Base-by-base conservation (phyloP, 139 green algal species). In the Chlorella sp. region DNA sequence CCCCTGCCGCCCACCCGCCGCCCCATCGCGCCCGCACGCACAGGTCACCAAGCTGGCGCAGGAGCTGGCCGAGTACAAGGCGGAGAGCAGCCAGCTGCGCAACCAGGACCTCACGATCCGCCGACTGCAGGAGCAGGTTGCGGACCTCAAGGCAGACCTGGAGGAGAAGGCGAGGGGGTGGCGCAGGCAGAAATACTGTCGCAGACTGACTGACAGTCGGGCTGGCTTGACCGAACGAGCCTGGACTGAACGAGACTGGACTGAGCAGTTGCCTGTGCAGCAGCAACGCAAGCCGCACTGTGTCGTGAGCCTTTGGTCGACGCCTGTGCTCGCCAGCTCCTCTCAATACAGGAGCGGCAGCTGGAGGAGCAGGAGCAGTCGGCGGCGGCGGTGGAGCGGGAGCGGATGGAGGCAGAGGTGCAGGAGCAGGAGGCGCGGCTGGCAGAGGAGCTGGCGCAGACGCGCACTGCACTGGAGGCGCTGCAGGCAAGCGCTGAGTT, bases 101-200 rank as follows among this genome's bases (percentile, higher is more conserved):
- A 97, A 97, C 79, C 92, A 97, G 76, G 91, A 95, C 46, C 78
- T 94, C 1, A 97, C 90, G 0, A 88, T 97, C 19, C 84, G 91
- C 12, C 89, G 86, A 81, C 75, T 96, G 73, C 91, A 95, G 76
- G 90, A 94, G 64, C 83, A 83, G 45, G 70, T 78, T 27, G 68
- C 79, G 40, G 64, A 35, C 41, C 77, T 92, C 36, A 85, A 93
- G 67, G 82, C 76, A 14, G 55, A 88, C 58, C 62, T 91, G 27
- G 79, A 65, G 21, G 76, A 82, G 17, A 87, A 89, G 77, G 79
- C 82, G 48, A 36, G 48, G 2, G 31, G 11, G 4, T 14, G 46
- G 29, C 29, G n/a, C 8, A 74, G 0, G 51, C n/a, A 17, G 6
- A 31, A n/a, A n/a, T n/a, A n/a, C n/a, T n/a, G n/a, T n/a, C n/a